Conservation (phyloP, 257 asterid species). For the Solanum infundibuliforme region DNA sequence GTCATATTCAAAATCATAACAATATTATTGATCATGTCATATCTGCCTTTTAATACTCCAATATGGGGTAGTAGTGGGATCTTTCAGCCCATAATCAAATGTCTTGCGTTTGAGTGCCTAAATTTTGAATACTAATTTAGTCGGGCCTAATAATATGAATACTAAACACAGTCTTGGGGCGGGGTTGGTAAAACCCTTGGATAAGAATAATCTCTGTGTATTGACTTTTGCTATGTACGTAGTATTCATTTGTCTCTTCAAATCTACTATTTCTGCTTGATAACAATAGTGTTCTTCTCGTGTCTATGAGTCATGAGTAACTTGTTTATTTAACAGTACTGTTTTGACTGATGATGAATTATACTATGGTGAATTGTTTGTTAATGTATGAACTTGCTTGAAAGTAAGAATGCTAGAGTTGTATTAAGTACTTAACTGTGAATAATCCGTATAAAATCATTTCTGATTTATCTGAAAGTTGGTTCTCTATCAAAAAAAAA, state of each 20-base stretch:
- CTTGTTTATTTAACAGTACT: neutral
- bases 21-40: neutral
- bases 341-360: neutral
- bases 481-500: neutral
- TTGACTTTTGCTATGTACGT: neutral
- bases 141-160: neutral
- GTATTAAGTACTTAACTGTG: neutral
- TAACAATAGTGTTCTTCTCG: neutral
- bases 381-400: neutral
- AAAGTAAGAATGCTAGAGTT: no score
- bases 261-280: neutral
- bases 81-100: neutral
- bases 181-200: neutral
- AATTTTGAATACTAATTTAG: neutral
- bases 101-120: neutral
- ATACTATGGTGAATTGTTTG: neutral
- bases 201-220: neutral
- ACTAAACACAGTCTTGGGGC: neutral
- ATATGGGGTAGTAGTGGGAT: neutral
- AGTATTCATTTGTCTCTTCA: neutral
- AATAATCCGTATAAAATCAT: neutral
- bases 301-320: neutral
- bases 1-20: no score
- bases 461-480: neutral
- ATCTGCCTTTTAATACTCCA: neutral